Conservation (phyloP, 306 rosid genomes). For the Trifolium subterraneum region DNA sequence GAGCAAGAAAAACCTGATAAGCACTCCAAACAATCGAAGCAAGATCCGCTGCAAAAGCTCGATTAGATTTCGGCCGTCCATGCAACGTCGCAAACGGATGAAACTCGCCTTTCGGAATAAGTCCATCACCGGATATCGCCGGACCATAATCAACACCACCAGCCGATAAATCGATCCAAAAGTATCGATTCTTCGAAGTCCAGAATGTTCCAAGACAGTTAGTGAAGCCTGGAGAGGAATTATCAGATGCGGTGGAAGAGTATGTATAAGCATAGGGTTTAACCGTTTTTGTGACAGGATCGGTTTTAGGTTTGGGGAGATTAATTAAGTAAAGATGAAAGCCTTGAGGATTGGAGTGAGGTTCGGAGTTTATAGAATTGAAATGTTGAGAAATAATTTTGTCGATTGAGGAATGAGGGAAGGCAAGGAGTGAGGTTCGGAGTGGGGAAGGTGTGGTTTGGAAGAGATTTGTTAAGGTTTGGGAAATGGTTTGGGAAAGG, state of each 20-base stretch:
- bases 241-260: slow-evolving; percentile 53
- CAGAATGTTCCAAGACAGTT: slow-evolving; percentile 79
- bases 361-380: slow-evolving; percentile 17
- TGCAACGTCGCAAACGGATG: slow-evolving; percentile 84
- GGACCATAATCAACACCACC: slow-evolving; percentile 96
- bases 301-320: slow-evolving; percentile 29
- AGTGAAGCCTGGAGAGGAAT: slow-evolving; percentile 71
- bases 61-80: slow-evolving; percentile 70
- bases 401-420: slow-evolving; percentile 61
- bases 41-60: slow-evolving; percentile 73
- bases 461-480: slow-evolving; percentile 31
- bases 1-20: slow-evolving; percentile 84
- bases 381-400: slow-evolving; percentile 57
- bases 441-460: slow-evolving; percentile 55
- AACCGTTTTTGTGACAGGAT: neutral
- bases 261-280: slow-evolving; percentile 84
- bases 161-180: slow-evolving; percentile 92
- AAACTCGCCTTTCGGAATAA: slow-evolving; percentile 82
- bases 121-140: slow-evolving; percentile 83
- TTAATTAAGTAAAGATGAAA: slow-evolving; percentile 73
- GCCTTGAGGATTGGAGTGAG: slow-evolving; percentile 43
- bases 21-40: slow-evolving; percentile 82
- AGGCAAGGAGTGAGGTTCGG: slow-evolving; percentile 62
- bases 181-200: slow-evolving; percentile 68
- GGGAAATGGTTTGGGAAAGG: slow-evolving; percentile 48